A percentile compares a stretch with the other conserved stretches of the same genome.
Evolutionary conservation across 345 rosid species (phyloP).

Genomic region (Ailanthus altissimus): DNA sequence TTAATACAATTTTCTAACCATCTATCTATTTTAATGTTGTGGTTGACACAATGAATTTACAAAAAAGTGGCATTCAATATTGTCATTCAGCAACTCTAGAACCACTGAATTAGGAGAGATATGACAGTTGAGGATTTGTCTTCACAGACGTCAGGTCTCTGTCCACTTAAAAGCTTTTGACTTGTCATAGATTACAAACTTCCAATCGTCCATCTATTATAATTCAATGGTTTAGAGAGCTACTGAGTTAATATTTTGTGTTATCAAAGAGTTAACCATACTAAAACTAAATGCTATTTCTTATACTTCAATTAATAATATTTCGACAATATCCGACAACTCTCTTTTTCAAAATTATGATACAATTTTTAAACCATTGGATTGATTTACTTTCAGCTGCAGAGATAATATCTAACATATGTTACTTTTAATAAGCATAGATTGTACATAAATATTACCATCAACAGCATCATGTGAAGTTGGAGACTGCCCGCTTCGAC

Average conservation of each 20-base stretch:
- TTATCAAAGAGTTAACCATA: background rate
- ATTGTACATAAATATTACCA: constrained; percentile 39
- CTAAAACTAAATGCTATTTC: background rate
- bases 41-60: background rate
- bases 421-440: background rate
- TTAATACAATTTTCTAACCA: background rate
- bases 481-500: constrained; percentile 57
- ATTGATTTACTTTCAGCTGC: background rate
- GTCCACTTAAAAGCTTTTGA: background rate
- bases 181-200: background rate
- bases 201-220: background rate
- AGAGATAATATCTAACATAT: background rate
- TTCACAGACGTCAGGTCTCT: background rate
- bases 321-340: background rate
- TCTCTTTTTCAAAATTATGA: background rate
- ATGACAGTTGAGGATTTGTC: background rate
- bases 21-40: background rate
- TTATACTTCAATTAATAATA: background rate
- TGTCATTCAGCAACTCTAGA: background rate
- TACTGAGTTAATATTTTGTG: background rate
- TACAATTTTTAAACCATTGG: background rate
- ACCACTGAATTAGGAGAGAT: background rate
- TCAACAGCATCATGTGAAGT: constrained; percentile 77
- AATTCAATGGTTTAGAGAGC: constrained; percentile 7
- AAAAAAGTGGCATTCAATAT: background rate